Evolutionary conservation across 2,329 filamentous ascomycete species (phyloP), one percentile per base, ranked within the genome.

Genomic region (Diplodia mutila): DNA sequence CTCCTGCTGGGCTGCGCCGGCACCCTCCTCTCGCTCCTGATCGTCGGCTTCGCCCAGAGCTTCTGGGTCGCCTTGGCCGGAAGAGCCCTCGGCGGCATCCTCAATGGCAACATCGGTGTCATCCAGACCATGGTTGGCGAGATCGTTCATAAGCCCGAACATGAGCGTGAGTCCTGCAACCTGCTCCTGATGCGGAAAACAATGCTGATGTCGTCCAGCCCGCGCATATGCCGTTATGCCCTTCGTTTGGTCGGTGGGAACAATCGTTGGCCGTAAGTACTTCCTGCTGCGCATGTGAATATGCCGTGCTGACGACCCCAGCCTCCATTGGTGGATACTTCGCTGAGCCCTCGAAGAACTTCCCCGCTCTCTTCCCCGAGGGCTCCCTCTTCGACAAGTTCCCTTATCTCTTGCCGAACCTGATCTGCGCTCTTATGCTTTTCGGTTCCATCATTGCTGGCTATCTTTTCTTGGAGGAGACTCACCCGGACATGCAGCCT

Each of bases 121-220:
- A 92, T 95, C 71, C 77, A 96, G 79, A 97, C 93, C 21, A 96
- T 97, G 91, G 94, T 97, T 16, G 92, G 90, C 32, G 94, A 97
- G 78, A 79, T 97, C 67, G 91, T 96, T 63, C 91, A 86, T 39
- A 91, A 90, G 68, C 92, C 91, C 16, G 91, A 94, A 73, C 92
- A 96, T 79, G 93, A 97, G 80, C 92, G 90, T 92, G 80, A 84
- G 89, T 86, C 52, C 32, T 42, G 4, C 12, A 27, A 37, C 12
- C 46, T 11, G 16, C 71, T 57, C 34, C 42, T 14, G 16, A 18
- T 2, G 12, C n/a, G 3, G 23, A 49, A 25, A 3, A 46, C 32
- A 16, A 27, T 66, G 69, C 69, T 68, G 69, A 72, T 53, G 55
- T 49, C 39, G 4, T 69, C n/a, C 73, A 92, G 91, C 93, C 68